These are phyloP conservation scores for Trypanosoma congolense DNA, from an alignment of 208 protist species.

Conservation along the genomic window DNA sequence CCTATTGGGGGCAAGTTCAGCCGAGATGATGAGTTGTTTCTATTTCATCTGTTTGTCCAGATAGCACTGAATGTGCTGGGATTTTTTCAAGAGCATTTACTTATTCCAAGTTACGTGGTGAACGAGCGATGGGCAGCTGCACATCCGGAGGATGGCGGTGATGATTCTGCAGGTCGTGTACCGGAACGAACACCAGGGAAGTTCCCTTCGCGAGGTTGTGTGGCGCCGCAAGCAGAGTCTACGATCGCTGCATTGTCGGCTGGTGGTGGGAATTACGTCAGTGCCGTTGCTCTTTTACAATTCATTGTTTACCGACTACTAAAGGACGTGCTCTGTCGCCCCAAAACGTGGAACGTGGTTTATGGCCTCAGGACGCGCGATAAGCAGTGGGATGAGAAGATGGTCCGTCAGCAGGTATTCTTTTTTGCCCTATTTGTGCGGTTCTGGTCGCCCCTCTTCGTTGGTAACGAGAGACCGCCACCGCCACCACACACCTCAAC, in stretches of 20 bases:
- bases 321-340: slow-evolving; percentile 61
- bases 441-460: slow-evolving; percentile 79
- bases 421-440: slow-evolving; percentile 73
- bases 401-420: slow-evolving; percentile 77
- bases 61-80: slow-evolving; percentile 68
- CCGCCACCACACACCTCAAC: not conserved
- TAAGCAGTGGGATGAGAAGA: slow-evolving; percentile 42
- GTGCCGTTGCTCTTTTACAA: slow-evolving; percentile 61
- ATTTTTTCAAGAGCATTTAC: slow-evolving; percentile 74
- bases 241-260: slow-evolving; percentile 43
- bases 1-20: slow-evolving; percentile 36
- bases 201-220: slow-evolving; percentile 36
- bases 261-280: slow-evolving; percentile 76
- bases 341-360: slow-evolving; percentile 60
- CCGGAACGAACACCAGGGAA: not conserved
- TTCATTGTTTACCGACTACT: slow-evolving; percentile 72
- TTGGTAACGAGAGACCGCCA: slow-evolving; percentile 18
- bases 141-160: slow-evolving; percentile 5
- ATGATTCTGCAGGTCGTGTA: slow-evolving; percentile 4
- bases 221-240: slow-evolving; percentile 67
- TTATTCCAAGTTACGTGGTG: slow-evolving; percentile 57
- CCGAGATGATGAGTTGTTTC: slow-evolving; percentile 66
- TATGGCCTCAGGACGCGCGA: slow-evolving; percentile 38
- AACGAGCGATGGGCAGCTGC: slow-evolving; percentile 40
- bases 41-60: slow-evolving; percentile 80